Evolutionary conservation across 2,329 filamentous ascomycete genomes (phyloP), one percentile per base, ranked within the genome.

Genomic region (Rhynchosporium agropyri): DNA sequence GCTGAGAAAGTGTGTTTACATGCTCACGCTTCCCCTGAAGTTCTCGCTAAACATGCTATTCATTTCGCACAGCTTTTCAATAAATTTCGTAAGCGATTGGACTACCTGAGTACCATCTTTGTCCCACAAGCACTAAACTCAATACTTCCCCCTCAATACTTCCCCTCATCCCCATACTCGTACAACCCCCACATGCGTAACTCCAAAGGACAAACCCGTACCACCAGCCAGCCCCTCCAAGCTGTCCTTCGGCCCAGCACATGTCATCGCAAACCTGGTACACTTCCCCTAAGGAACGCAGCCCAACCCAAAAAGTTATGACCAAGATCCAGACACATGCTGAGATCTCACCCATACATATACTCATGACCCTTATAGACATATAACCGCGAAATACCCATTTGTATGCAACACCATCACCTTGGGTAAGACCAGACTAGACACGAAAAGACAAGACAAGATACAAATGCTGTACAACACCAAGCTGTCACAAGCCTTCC

Each of bases 131-230:
- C 33, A 36, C 33, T 10, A 36, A 36, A 5, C 33, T 36, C 5
- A 10, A 36, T 10, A 36, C 29, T 2, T 55, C 53, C 36, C 28
- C 36, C 33, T 36, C 5, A 10, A 36, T 10, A 36, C 29, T 2
- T 55, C 53, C 36, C 28, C 36, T 55, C 53, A 15, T 43, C 29
- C 53, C 38, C 12, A 15, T 40, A 29, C 49, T 57, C 54, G 40
- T 45, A 45, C 42, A 57, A 57, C 53, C 54, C 53, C 53, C 54
- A 57, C 40, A 36, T 40, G 29, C 10, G 33, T 36, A 7, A 31
- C 29, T 13, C 40, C 54, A 40, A 57, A 33, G 36, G 42, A 57
- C 54, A 45, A 57, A 57, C 29, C 40, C 26, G 54, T 46, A 57
- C 54, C 15, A 56, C 33, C 51, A 26, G 43, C 31, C 53, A 26